Evolutionary conservation across 306 rosid species (phyloP), one percentile per base, ranked within the genome.

Genomic region (Fagus sylvatica): DNA sequence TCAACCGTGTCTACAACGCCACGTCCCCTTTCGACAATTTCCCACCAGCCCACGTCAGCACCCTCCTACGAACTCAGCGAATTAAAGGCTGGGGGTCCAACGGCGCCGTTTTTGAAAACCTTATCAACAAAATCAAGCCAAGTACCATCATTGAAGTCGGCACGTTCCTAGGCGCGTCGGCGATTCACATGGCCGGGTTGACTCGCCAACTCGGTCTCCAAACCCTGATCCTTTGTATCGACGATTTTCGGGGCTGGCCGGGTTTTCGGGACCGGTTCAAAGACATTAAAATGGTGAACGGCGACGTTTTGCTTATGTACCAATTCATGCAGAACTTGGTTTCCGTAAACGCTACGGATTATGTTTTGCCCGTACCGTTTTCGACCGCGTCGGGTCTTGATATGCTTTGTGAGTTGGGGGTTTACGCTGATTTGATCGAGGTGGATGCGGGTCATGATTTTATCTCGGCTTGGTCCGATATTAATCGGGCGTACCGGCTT

Each of bases 131-230:
- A 11, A 91, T 93, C 48, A 85, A 51, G 69, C 97, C 98, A 1
- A 65, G 70, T 28, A 84, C 79, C 55, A 83, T 93, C 67, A 91
- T 93, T 74, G 91, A 93, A 46, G 88, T 93, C 2, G 98, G 98
- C 19, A 79, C 97, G 36, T 93, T 93, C 60, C 87, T 93, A 0
- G 98, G 97, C 37, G 98, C 98, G 8, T 93, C 98, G 5, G 90
- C 97, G 11, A 73, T 90, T 64, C 94, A 91, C 85, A 86, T 91
- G 97, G 90, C 85, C 39, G 73, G 82, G 72, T 69, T 93, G 87
- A 89, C 95, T 66, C 82, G 79, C 4, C 74, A 7, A 22, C 82
- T 89, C 78, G 90, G 90, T 0, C 84, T 93, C 6, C 6, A 46
- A 1, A 88, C 94, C 2, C 91, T 86, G 51, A 88, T 91, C 28